phyloP scores from a whole-genome alignment of 2,329 filamentous ascomycete species.

The Arthroderma uncinatum region DNA sequence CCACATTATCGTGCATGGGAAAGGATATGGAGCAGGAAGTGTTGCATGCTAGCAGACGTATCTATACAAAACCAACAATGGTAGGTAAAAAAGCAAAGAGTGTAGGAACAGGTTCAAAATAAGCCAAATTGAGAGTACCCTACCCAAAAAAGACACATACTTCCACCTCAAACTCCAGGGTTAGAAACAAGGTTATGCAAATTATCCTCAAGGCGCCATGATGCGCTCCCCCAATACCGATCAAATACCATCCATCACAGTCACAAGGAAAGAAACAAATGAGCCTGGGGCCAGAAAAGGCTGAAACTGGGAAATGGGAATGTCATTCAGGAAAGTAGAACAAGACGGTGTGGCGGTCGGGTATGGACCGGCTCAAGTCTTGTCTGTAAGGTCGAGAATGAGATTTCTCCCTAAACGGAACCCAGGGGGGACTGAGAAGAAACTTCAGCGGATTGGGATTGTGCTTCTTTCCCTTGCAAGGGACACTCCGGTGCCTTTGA shows the following conservation, averaged over 20 bases:
- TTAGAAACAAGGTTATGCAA: neutral
- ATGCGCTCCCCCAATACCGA: neutral
- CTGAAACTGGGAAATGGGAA: neutral
- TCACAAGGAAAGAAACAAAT: neutral
- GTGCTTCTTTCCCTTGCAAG: conserved; percentile 8
- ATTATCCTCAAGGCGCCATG: neutral
- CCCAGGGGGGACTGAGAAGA: neutral
- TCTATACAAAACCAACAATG: neutral
- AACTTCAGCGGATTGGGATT: conserved; percentile 8
- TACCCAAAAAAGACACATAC: neutral
- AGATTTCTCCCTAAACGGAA: neutral
- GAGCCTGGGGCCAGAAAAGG: neutral
- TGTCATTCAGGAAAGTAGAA: neutral
- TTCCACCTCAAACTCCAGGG: neutral
- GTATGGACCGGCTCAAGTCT: neutral
- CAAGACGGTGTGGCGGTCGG: neutral
- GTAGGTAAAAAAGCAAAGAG: neutral
- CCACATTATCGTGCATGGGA: no score
- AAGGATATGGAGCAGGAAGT: neutral
- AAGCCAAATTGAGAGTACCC: neutral
- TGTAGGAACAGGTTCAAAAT: neutral
- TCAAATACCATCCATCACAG: conserved; percentile 1
- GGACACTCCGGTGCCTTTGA: neutral
- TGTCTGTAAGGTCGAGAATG: neutral
- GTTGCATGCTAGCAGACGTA: neutral